Percentiles rank a stretch among this genome's conserved stretches.
phyloP scores from a whole-genome alignment of 2,329 filamentous ascomycete genomes.

The Exserohilum turcica region DNA sequence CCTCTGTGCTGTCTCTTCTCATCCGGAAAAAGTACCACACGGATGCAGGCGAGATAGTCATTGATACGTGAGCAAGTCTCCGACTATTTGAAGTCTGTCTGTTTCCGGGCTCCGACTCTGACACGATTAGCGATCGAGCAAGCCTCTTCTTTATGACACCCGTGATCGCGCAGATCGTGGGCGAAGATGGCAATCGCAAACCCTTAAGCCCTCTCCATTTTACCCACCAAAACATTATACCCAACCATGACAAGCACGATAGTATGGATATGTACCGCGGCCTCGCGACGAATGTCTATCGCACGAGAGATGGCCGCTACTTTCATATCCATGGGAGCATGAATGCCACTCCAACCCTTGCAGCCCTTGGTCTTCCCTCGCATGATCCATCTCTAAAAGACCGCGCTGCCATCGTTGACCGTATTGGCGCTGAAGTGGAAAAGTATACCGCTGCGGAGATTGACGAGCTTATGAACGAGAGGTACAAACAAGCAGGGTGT shows the following conservation, averaged over 20 bases:
- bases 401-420: background rate
- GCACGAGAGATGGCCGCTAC: slow-evolving; percentile 52
- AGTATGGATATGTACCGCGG: slow-evolving; percentile 37
- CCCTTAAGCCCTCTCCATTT: slow-evolving; percentile 3
- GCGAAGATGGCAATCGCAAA: slow-evolving; percentile 22
- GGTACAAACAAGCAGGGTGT: slow-evolving; percentile 50
- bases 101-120: background rate
- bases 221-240: no score
- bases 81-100: background rate
- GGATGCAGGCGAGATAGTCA: slow-evolving; percentile 49
- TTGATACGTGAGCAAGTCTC: slow-evolving; percentile 50
- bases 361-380: slow-evolving; percentile 45
- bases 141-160: slow-evolving; percentile 53
- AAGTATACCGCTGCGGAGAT: slow-evolving; percentile 45
- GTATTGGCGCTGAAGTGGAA: slow-evolving; percentile 11
- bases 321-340: slow-evolving; percentile 57
- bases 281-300: slow-evolving; percentile 55
- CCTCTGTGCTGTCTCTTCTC: slow-evolving; percentile 53
- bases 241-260: slow-evolving; percentile 27
- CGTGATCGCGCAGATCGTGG: slow-evolving; percentile 43
- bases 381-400: background rate
- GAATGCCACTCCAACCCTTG: slow-evolving; percentile 53
- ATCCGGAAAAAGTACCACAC: slow-evolving; percentile 54
- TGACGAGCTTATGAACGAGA: slow-evolving; percentile 45
- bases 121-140: slow-evolving; percentile 44